Conservation (phyloP, 768 basidiomycete genomes). For the Termitomyces eurrhizus region DNA sequence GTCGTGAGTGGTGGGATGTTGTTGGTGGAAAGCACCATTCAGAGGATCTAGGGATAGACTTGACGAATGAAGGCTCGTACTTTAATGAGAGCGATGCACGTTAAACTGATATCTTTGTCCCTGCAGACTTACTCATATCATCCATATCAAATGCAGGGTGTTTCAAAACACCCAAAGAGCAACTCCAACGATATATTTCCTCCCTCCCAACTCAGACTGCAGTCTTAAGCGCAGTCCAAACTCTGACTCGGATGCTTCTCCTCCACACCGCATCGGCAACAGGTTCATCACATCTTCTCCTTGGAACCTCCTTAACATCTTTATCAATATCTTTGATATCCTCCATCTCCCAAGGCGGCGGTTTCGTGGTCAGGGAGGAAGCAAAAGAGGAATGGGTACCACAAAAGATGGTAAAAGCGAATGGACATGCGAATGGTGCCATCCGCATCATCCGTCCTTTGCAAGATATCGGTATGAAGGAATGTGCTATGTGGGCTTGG, state of each 20-base stretch:
- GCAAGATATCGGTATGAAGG: constrained; percentile 72
- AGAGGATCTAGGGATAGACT: constrained; percentile 38
- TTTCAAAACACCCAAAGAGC: constrained; percentile 18
- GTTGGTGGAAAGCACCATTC: constrained; percentile 30
- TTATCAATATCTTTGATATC: constrained; percentile 73
- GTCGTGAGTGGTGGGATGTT: constrained; percentile 58
- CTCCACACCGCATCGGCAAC: constrained; percentile 58
- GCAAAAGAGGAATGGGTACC: constrained; percentile 68
- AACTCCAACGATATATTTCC: constrained; percentile 49
- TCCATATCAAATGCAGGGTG: constrained; percentile 15
- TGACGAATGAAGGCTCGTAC: constrained; percentile 47
- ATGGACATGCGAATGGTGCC: constrained; percentile 9
- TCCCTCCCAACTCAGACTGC: constrained; percentile 77
- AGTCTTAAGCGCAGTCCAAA: constrained; percentile 51
- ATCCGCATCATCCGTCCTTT: constrained; percentile 65
- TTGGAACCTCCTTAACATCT: constrained; percentile 78
- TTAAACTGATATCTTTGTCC: background rate
- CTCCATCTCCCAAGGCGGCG: constrained; percentile 71
- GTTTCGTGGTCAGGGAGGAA: constrained; percentile 66
- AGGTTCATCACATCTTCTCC: constrained; percentile 68
- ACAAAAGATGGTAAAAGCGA: constrained; percentile 7
- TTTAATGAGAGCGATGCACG: background rate
- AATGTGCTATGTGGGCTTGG: constrained; percentile 75
- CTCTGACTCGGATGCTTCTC: constrained; percentile 63
- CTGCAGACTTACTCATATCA: constrained; percentile 28